phyloP scores from a whole-genome alignment of 768 basidiomycete species.

The Auricularia sp. region DNA sequence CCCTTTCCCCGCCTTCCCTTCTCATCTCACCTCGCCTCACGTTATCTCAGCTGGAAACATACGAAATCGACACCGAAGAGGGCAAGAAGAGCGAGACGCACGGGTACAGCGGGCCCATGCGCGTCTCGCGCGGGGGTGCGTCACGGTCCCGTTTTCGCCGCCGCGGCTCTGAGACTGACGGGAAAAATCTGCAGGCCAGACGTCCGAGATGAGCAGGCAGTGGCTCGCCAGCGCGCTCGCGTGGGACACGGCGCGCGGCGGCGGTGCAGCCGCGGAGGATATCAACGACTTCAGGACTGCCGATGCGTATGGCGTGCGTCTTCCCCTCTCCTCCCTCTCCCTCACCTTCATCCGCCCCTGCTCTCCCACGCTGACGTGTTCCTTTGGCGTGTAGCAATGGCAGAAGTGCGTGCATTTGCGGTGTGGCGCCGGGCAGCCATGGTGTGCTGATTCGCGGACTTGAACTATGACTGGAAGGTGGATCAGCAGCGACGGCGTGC shows the following conservation, averaged over 20 bases:
- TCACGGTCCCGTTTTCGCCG: too few relatives aligned
- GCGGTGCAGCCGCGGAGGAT: too few relatives aligned
- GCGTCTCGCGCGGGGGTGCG: background rate
- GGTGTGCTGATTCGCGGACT: too few relatives aligned
- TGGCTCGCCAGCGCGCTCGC: background rate
- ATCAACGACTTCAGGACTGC: background rate
- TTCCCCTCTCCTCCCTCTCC: too few relatives aligned
- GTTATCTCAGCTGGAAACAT: too few relatives aligned
- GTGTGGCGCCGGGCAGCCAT: too few relatives aligned
- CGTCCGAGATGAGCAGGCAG: background rate
- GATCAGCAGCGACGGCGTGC: background rate
- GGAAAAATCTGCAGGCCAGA: background rate
- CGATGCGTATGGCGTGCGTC: background rate
- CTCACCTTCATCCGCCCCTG: too few relatives aligned
- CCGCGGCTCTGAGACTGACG: too few relatives aligned
- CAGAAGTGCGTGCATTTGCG: background rate
- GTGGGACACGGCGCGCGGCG: background rate
- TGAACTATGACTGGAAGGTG: background rate
- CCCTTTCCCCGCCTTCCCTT: background rate
- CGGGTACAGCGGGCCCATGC: background rate
- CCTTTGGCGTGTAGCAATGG: background rate
- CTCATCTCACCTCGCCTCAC: too few relatives aligned
- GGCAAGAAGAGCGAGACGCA: background rate
- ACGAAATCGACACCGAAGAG: background rate
- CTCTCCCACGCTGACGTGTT: background rate